These are phyloP conservation scores for Talaromyces proteolyticus DNA, from an alignment of 495 filamentous ascomycete species.

Conservation along the genomic window DNA sequence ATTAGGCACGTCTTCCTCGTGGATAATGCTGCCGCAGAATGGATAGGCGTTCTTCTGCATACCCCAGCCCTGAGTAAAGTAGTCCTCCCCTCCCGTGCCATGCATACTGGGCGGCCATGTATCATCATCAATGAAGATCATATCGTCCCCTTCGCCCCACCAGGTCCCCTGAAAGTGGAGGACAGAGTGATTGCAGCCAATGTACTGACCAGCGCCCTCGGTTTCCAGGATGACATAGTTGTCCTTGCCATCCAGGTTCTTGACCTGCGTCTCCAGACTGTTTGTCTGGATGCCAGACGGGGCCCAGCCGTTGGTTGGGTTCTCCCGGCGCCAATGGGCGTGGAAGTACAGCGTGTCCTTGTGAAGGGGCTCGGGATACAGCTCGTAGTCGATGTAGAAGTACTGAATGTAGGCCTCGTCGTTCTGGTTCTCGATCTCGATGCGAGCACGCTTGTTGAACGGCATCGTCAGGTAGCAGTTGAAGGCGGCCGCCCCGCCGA, in stretches of 20 bases:
- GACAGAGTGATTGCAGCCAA: conserved; percentile 20
- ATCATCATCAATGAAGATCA: conserved; percentile 22
- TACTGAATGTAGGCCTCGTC: conserved; percentile 16
- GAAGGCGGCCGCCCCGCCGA: conserved; percentile 15
- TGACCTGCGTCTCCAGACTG: conserved; percentile 4
- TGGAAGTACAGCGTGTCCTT: conserved; percentile 18
- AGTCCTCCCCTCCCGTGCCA: conserved; percentile 12
- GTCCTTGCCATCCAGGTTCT: conserved; percentile 1
- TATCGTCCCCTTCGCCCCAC: conserved; percentile 21
- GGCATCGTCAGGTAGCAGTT: conserved; percentile 18
- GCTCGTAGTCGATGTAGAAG: conserved; percentile 21
- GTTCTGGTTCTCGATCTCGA: conserved; percentile 16
- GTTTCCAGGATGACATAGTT: conserved; percentile 12
- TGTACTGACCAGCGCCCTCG: conserved; percentile 12
- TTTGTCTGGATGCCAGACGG: conserved; percentile 7
- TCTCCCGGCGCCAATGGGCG: conserved; percentile 17
- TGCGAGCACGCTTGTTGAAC: conserved; percentile 15
- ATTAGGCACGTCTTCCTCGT: conserved; percentile 17
- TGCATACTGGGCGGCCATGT: conserved; percentile 19
- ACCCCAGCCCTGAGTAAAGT: conserved; percentile 3
- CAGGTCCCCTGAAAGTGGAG: conserved; percentile 15
- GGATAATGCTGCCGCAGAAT: conserved; percentile 16
- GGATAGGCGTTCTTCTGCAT: conserved; percentile 17
- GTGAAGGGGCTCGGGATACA: conserved; percentile 14
- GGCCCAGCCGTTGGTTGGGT: conserved; percentile 18